Base-by-base conservation (phyloP, 2,329 filamentous ascomycete species). In the Elsinoe batatas region DNA sequence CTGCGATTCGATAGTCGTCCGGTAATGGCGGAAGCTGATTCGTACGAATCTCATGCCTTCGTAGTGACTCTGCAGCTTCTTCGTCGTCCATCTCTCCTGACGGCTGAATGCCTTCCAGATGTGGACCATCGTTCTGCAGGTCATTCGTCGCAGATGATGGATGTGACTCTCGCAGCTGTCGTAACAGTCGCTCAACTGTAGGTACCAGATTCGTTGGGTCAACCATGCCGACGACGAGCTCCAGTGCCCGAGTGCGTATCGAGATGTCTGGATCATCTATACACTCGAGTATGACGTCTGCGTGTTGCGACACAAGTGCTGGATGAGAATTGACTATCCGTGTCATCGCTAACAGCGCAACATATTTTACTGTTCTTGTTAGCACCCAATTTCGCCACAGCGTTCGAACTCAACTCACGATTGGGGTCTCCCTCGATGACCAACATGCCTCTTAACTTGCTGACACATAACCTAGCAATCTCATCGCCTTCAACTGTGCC, bases 241-340 rank as follows among this genome's bases (percentile, higher is more conserved):
- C 90, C 35, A 98, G 76, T 4, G 93, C 91, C 67, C 95, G 87
- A 69, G 95, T 84, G 59, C 93, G 85, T 65, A 98, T 98, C 3
- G 91, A 95, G 58, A 98, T 93, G 65, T 98, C 93, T 0, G 88
- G 79, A 68, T 95, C 95, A 68, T 97, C 93, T 63, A 98, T 88
- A 67, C 93, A 98, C 64, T 94, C 87, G 68, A 98, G 77, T 60
- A 98, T 96, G 47, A 97, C 91, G 70, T 97, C 91, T 68, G 95
- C 89, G 67, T 98, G 93, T 67, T 91, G 81, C 4, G 88, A 84
- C 26, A 98, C 93, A 32, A 98, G 79, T 67, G 85, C 83, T 2
- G 91, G 87, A 67, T 98, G 91, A 0, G 91, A 93, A 17, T 80
- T 71, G 30, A 95, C 91, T 63, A 98, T 95, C 67, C 91, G 91